Evolutionary conservation across 345 rosid genomes (phyloP).

Genomic region (Citrus maxima): DNA sequence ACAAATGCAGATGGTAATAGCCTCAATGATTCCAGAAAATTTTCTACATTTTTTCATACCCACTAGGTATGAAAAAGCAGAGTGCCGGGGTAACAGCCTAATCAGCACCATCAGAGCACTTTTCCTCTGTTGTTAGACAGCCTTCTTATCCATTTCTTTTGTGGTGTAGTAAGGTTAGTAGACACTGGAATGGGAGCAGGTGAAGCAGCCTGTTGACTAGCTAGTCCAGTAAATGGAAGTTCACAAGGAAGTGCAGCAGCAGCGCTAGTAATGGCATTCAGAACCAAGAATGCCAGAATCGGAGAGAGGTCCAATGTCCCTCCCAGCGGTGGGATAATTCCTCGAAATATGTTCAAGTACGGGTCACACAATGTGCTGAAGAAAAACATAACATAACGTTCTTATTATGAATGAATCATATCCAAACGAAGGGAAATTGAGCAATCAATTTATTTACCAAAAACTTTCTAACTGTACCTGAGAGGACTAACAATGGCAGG

Average conservation of each 20-base stretch:
- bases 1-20: neutral
- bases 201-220: slow-evolving; percentile 20
- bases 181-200: slow-evolving; percentile 14
- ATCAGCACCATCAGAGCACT: slow-evolving; percentile 16
- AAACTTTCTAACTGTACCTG: slow-evolving; percentile 39
- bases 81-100: slow-evolving; percentile 15
- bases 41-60: slow-evolving; percentile 1
- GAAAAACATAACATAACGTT: neutral
- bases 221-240: slow-evolving; percentile 42
- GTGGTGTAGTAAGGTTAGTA: slow-evolving; percentile 31
- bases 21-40: neutral
- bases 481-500: slow-evolving; percentile 93
- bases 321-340: slow-evolving; percentile 90
- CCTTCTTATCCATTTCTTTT: slow-evolving; percentile 77
- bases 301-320: slow-evolving; percentile 87
- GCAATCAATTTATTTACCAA: neutral
- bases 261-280: slow-evolving; percentile 75
- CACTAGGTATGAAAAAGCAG: neutral
- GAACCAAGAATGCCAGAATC: slow-evolving; percentile 77
- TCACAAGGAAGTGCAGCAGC: slow-evolving; percentile 87
- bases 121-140: slow-evolving; percentile 28
- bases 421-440: neutral
- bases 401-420: neutral
- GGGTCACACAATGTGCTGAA: slow-evolving; percentile 89
- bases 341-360: slow-evolving; percentile 91